A percentile compares a stretch with the other conserved stretches of the same genome.
Conservation (phyloP, 352 stramenopile genomes). For the Phytopythium delawarense region DNA sequence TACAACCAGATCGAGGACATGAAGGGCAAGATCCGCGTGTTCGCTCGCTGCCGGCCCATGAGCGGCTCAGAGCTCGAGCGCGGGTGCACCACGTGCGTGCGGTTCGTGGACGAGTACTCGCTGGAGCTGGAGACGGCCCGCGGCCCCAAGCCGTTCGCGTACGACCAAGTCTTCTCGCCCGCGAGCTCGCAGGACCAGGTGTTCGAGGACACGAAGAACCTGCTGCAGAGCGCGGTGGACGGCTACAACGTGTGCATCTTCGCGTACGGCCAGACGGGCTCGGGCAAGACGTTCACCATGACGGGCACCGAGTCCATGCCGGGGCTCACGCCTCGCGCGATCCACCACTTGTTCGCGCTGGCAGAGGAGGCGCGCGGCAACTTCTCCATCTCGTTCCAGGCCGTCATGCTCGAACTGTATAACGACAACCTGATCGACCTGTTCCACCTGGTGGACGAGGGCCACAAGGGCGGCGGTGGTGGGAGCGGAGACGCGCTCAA, state of each 20-base stretch:
- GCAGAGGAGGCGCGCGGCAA: slow-evolving; percentile 49
- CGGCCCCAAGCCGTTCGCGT: slow-evolving; percentile 86
- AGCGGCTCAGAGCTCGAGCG: slow-evolving; percentile 82
- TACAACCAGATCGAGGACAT: slow-evolving; percentile 96
- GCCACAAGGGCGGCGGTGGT: slow-evolving; percentile 9
- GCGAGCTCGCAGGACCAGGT: slow-evolving; percentile 74
- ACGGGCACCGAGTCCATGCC: slow-evolving; percentile 64
- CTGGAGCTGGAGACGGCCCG: slow-evolving; percentile 77
- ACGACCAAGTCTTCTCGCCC: slow-evolving; percentile 88
- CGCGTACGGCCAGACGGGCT: slow-evolving; percentile 92
- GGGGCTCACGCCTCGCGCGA: slow-evolving; percentile 83
- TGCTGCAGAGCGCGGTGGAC: slow-evolving; percentile 89
- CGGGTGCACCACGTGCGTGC: slow-evolving; percentile 58
- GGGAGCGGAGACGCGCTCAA: slow-evolving; percentile 48
- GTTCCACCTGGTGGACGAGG: slow-evolving; percentile 78
- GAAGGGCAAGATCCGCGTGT: slow-evolving; percentile 95
- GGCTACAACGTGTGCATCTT: slow-evolving; percentile 94
- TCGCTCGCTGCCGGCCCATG: slow-evolving; percentile 89
- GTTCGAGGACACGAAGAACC: slow-evolving; percentile 92
- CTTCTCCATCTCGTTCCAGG: slow-evolving; percentile 65
- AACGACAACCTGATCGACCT: slow-evolving; percentile 90
- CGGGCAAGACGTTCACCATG: slow-evolving; percentile 94
- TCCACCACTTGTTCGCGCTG: slow-evolving; percentile 83
- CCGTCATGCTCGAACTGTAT: slow-evolving; percentile 93
- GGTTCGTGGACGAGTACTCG: slow-evolving; percentile 80